Evolutionary conservation across 805 yeast genomes (phyloP), one percentile per base, ranked within the genome.

Genomic region (Kuraishia piskuri): DNA sequence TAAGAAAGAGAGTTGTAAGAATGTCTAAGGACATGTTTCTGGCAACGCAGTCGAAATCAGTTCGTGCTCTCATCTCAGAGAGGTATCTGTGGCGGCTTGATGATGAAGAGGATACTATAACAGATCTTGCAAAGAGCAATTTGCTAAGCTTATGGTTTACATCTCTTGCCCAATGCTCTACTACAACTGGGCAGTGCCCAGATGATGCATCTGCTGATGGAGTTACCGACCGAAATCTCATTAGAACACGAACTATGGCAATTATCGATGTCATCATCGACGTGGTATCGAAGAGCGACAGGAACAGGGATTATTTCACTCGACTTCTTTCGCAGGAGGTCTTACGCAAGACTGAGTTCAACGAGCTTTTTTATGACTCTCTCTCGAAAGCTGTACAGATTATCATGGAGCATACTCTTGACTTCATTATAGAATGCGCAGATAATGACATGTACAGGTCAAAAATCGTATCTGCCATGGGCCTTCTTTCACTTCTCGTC

Each of bases 51-150:
- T 68, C 71, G 23, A 51, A 52, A 1, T 50, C 60, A 1, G 61
- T 73, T 48, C 76, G 73, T 55, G 66, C 72, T 0, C 70, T 64
- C 47, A 74, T 84, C 2, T 65, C 80, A 2, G 77, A 79, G n/a
- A 75, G 72, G 50, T 66, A 88, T 3, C 61, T 89, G 7, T 67
- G 70, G 55, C 70, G 84, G 54, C 56, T 82, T 1, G 86, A 86
- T 52, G 96, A 88, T 63, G 91, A 85, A 56, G 96, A 90, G 57
- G 83, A 79, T 40, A 55, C 68, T 1, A 70, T 82, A 1, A 67
- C 73, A 8, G 80, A 77, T 1, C 57, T 70, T 7, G 75, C 84
- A 0, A 70, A 66, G 49, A 51, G 54, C 21, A 58, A 67, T 2
- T 56, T 84, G 23, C 46, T 69, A 0, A 70, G 70, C 1, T 54